Base-by-base conservation (phyloP, 371 early-diverging fungal genomes). In the Rhizomucor miehei region DNA sequence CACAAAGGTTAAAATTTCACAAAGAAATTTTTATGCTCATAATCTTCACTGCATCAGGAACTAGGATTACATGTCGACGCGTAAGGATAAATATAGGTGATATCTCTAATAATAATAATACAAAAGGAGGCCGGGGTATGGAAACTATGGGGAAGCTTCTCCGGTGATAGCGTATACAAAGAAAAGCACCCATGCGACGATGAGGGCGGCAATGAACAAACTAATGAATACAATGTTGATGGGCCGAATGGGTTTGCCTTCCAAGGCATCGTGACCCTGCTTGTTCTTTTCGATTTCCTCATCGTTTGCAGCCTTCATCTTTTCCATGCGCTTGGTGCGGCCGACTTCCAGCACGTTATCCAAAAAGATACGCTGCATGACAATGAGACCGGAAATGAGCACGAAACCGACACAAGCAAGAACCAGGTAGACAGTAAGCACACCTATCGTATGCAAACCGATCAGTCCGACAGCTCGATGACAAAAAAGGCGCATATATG, bases 231-330 rank as follows among this genome's bases (percentile, higher is more conserved):
- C 24, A 54, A 65, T 62, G 40, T 62, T 69, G 51, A 47, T 6
- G 8, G 37, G 45, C 25, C 41, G 59, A 38, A 43, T 4, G 16
- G 50, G 52, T 9, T 58, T 60, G 12, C 63, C 64, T 5, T 61
- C 51, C 48, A 71, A 73, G 19, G 71, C 54, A 49, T 76, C 77
- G 50, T 59, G 47, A 4, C 77, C 77, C 43, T 63, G 59, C 6
- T 60, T 51, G 29, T 69, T 71, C 23, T 61, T 54, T 5, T 29
- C 48, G 12, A 76, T 46, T 45, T 76, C 73, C 16, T 61, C 54
- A 14, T 68, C 71, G 44, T 76, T 73, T 24, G 63, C 62, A 39
- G 70, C 73, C 51, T 73, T 56, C 77, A 76, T 76, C 47, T 64
- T 59, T 6, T 46, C 34, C 24, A 48, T 41, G 57, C 77, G 73